phyloP scores from a whole-genome alignment of 2,329 filamentous ascomycete genomes.

The Aspergillus brasiliensis region DNA sequence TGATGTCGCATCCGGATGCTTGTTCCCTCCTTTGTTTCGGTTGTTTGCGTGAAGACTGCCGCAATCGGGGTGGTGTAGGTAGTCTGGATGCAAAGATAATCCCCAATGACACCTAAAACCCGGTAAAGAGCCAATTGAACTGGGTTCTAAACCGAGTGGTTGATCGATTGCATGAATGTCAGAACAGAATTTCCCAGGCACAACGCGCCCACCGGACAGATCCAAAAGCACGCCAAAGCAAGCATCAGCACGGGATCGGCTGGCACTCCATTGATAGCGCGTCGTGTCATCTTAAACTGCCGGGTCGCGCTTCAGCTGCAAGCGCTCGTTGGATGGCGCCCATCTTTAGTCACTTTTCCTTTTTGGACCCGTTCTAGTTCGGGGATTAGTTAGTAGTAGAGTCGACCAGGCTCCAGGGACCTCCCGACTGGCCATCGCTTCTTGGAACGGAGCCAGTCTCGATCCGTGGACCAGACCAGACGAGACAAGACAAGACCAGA shows the following conservation, averaged over 20 bases:
- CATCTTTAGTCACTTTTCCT: constrained; percentile 12
- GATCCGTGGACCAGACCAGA: constrained; percentile 18
- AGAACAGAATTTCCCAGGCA: background rate
- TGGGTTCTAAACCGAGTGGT: too few species aligned
- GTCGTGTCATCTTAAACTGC: constrained; percentile 22
- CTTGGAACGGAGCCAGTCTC: constrained; percentile 21
- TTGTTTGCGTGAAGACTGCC: constrained; percentile 13
- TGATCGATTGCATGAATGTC: background rate
- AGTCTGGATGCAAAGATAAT: background rate
- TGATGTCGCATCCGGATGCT: constrained; percentile 19
- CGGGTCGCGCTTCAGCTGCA: constrained; percentile 17
- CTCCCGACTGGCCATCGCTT: constrained; percentile 9
- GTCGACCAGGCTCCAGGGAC: constrained; percentile 4
- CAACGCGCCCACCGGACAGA: background rate
- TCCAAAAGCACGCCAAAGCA: background rate
- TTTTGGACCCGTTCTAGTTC: constrained; percentile 11
- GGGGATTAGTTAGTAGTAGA: too few species aligned
- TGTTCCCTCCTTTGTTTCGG: constrained; percentile 6
- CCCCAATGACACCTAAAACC: background rate
- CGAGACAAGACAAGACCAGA: too few species aligned
- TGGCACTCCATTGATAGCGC: constrained; percentile 14
- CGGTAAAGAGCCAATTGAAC: too few species aligned
- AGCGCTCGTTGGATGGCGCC: constrained; percentile 7
- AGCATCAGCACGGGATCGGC: background rate
- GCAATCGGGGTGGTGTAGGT: constrained; percentile 9